Evolutionary conservation across 2,329 filamentous ascomycete genomes (phyloP).

Genomic region (Daldinia sp.): DNA sequence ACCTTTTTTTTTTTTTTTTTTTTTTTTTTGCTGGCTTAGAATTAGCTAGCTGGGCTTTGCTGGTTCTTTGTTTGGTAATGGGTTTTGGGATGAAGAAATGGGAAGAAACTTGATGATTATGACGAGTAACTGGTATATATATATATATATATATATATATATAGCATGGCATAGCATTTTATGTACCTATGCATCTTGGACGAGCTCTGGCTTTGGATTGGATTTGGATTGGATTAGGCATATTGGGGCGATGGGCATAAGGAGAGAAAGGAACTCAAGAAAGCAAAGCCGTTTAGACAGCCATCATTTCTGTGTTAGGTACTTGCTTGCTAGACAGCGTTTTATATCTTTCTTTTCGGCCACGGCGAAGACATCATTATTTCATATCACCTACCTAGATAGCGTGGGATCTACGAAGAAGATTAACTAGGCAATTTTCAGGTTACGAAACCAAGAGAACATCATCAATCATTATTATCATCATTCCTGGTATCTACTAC

Average conservation of each 20-base stretch:
- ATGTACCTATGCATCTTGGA: conserved; percentile 2
- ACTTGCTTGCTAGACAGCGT: background rate
- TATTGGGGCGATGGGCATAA: background rate
- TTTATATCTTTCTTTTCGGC: background rate
- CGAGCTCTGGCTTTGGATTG: no score
- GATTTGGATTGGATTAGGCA: background rate
- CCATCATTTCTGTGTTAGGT: background rate
- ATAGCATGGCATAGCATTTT: conserved; percentile 18
- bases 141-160: conserved; percentile 3
- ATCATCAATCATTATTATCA: conserved; percentile 7
- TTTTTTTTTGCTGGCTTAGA: no score
- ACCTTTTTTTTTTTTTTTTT: no score
- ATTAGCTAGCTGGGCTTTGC: background rate
- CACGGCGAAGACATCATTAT: background rate
- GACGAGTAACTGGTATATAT: background rate
- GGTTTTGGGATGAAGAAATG: background rate
- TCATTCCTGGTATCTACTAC: conserved; percentile 3
- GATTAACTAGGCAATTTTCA: background rate
- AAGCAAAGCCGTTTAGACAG: background rate
- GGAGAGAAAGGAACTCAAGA: background rate
- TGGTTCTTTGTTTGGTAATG: background rate
- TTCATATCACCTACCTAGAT: background rate
- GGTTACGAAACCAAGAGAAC: background rate
- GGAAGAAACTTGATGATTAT: conserved; percentile 1
- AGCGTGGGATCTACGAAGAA: conserved; percentile 38